Conservation (phyloP, 208 protist genomes). For the Novymonas esmeraldas region DNA sequence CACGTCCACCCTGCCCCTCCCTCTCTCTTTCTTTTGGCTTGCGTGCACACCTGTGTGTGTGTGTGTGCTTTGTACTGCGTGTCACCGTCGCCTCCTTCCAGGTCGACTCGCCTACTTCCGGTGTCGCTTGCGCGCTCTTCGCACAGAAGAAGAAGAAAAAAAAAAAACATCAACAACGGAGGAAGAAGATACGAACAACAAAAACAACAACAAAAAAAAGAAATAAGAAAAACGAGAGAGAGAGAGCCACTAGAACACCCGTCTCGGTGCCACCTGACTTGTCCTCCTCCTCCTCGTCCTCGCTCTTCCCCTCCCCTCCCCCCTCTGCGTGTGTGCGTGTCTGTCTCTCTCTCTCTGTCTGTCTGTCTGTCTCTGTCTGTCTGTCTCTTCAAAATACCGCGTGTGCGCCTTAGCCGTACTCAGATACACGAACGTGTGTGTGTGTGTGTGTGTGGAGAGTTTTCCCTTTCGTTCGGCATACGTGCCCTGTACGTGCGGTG, state of each 20-base stretch:
- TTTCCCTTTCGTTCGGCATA: no score
- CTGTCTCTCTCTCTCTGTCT: neutral
- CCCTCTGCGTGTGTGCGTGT: neutral
- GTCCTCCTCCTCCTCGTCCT: no score
- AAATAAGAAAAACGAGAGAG: conserved; percentile 1
- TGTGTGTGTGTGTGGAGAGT: no score
- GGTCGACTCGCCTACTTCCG: no score
- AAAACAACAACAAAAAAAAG: conserved; percentile 1
- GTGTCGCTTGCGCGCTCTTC: neutral
- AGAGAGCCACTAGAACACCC: no score
- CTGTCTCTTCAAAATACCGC: no score
- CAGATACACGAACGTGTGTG: no score
- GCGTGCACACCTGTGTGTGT: neutral
- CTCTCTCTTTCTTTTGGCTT: conserved; percentile 7
- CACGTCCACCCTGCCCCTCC: no score
- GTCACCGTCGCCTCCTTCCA: neutral
- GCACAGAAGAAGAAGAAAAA: neutral
- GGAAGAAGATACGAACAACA: neutral
- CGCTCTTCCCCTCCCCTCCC: neutral
- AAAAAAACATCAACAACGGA: neutral
- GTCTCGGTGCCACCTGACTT: no score
- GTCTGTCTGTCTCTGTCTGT: neutral
- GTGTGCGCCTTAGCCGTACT: no score
- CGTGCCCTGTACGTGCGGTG: no score
- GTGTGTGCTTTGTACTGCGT: neutral